These are phyloP conservation scores for Cucurbita argyrosperma DNA, from an alignment of 306 rosid species.

Conservation along the genomic window DNA sequence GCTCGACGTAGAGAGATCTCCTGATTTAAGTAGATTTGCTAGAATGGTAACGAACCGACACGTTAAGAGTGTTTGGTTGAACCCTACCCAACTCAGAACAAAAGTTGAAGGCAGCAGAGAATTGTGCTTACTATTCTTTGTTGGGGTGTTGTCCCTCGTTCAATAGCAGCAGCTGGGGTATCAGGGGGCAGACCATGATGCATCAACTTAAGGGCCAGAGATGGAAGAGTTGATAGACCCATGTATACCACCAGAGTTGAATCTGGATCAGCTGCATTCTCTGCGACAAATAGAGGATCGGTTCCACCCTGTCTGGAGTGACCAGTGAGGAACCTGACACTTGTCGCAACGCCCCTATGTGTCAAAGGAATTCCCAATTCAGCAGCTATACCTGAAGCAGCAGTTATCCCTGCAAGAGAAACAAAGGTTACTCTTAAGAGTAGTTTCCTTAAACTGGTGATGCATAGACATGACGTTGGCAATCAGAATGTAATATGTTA, in stretches of 20 bases:
- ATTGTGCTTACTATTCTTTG: conserved; percentile 53
- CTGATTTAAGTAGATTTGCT: neutral
- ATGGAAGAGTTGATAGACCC: conserved; percentile 89
- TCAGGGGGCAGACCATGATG: conserved; percentile 59
- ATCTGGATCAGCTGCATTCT: conserved; percentile 80
- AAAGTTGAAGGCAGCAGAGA: neutral
- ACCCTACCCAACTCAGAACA: neutral
- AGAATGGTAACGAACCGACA: too few relatives aligned
- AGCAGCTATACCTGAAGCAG: conserved; percentile 95
- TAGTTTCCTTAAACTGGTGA: neutral
- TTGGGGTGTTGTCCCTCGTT: conserved; percentile 84
- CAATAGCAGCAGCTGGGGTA: conserved; percentile 87
- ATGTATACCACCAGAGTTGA: conserved; percentile 85
- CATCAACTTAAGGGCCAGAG: conserved; percentile 71
- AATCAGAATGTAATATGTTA: neutral
- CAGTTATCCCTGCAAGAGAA: conserved; percentile 60
- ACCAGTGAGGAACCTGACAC: conserved; percentile 81
- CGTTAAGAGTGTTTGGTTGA: neutral
- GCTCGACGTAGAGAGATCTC: neutral
- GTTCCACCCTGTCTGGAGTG: conserved; percentile 89
- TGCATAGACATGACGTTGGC: neutral
- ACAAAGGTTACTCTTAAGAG: neutral
- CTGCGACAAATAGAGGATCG: conserved; percentile 79
- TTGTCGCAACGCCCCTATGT: conserved; percentile 71
- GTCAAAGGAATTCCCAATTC: conserved; percentile 83